These are phyloP conservation scores for Neurospora cerealis DNA, from an alignment of 495 filamentous ascomycete genomes.

Conservation along the genomic window DNA sequence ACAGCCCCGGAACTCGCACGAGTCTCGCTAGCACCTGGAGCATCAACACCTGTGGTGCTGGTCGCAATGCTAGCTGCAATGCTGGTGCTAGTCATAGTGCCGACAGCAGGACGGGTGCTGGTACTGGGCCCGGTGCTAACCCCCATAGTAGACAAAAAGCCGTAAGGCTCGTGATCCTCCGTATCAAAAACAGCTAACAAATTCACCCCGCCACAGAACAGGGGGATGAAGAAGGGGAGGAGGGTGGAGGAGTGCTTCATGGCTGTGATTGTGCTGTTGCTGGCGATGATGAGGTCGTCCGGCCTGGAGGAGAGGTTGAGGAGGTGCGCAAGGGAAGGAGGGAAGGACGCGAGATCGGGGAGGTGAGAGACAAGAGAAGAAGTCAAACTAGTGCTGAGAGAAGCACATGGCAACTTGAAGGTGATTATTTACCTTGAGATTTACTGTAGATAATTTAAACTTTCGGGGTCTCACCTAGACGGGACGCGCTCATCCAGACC, in stretches of 20 bases:
- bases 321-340: too few relatives aligned
- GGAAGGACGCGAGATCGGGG: too few relatives aligned
- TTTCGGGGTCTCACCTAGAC: background rate
- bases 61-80: background rate
- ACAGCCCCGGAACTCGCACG: background rate
- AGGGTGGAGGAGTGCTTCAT: too few relatives aligned
- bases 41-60: background rate
- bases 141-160: background rate
- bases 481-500: too few relatives aligned
- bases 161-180: background rate
- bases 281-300: too few relatives aligned
- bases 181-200: background rate
- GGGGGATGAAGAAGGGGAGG: background rate
- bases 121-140: background rate
- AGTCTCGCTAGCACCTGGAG: background rate
- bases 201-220: constrained; percentile 13
- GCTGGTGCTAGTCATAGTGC: background rate
- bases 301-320: too few relatives aligned
- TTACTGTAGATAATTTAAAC: background rate
- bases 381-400: background rate
- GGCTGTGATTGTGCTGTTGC: too few relatives aligned
- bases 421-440: background rate
- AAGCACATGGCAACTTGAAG: background rate
- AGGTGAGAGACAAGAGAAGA: too few relatives aligned
- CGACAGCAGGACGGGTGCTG: background rate